Percentiles rank a stretch among this genome's conserved stretches.
Conservation (phyloP, 148 eudicot genomes). For the Cornus kousa region DNA sequence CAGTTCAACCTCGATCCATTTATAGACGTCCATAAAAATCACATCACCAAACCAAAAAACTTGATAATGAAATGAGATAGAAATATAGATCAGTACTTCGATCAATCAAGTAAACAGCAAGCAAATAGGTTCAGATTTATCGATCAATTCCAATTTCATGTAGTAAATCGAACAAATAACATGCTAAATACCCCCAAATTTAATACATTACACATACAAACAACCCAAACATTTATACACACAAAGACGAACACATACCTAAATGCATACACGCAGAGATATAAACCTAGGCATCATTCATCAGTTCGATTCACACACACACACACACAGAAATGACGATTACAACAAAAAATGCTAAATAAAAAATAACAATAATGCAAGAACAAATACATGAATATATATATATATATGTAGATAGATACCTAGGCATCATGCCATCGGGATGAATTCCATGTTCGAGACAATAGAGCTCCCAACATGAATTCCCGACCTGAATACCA, state of each 20-base stretch:
- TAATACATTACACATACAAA: too few species aligned
- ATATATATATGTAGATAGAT: too few species aligned
- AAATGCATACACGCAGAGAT: too few species aligned
- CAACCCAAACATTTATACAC: background rate
- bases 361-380: background rate
- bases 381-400: background rate
- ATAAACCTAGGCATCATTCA: background rate
- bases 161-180: background rate
- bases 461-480: slow-evolving; percentile 61
- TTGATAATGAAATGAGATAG: background rate
- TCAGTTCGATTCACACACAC: background rate
- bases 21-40: background rate
- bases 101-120: background rate
- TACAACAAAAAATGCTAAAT: background rate
- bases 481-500: slow-evolving; percentile 57
- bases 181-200: background rate
- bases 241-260: background rate
- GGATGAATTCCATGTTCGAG: slow-evolving; percentile 58
- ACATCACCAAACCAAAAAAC: background rate
- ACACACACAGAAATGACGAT: background rate
- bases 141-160: background rate
- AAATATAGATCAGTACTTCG: background rate
- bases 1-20: background rate
- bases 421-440: slow-evolving; percentile 57
- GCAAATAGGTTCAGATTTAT: background rate